Base-by-base conservation (phyloP, 225 moss, liverwort and hornwort genomes). In the Anthoceros angustus region DNA sequence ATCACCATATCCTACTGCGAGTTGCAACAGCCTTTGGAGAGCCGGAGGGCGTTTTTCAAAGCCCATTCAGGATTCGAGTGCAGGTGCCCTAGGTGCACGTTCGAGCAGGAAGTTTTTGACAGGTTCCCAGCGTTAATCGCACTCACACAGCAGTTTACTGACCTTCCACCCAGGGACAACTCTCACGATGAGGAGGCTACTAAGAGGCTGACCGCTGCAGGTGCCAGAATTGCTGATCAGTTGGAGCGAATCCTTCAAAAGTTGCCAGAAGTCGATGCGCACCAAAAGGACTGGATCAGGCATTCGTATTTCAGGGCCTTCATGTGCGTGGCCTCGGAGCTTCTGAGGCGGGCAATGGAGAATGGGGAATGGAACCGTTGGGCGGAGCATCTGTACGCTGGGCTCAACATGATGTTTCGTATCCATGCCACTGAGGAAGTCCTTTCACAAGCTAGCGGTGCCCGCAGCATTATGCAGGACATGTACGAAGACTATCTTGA, bases 1-100 rank as follows among this genome's bases (percentile, higher is more conserved):
- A 71, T 90, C 46, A 86, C 79, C n/a, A 75, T 80, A 20, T 83
- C 87, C 2, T 91, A 87, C 39, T 74, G 77, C 40, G 73, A 80
- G 73, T 69, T 80, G 9, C 79, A 82, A 43, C 74, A 83, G 15
- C 78, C 78, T 8, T 69, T 85, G 12, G 75, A 68, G 39, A 78
- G 78, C 66, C 55, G 55, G n/a, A 55, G 7, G n/a, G 7, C n/a
- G 8, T 7, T 55, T 55, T 55, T 15, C 55, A 6, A 16, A 11
- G 55, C 55, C 8, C 55, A 55, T 15, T 55, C 7, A 7, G 7
- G 23, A 1, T 55, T 55, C 55, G 55, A 15, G n/a, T 55, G 55
- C 55, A 7, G 55, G 8, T 55, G 55, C 18, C 55, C 55, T 12
- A 55, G 55, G 55, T 55, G 55, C 55, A 18, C 55, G n/a, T 55